Base-by-base conservation (phyloP, 306 rosid species). In the Ammopiptanthus mongolicus region DNA sequence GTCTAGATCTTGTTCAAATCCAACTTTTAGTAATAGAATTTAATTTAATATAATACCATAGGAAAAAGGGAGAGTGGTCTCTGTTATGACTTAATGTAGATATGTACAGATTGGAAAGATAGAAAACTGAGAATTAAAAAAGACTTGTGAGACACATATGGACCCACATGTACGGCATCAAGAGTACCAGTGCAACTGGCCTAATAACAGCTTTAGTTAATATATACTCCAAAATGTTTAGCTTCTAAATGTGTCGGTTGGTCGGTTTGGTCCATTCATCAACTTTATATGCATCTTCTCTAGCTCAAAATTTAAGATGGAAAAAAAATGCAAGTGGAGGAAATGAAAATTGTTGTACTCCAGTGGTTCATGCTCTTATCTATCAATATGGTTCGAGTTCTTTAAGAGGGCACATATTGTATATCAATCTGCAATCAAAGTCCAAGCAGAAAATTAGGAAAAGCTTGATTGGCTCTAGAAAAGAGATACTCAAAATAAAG, bases 101-200 rank as follows among this genome's bases (percentile, higher is more conserved):
- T n/a, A n/a, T n/a, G n/a, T n/a, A n/a, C n/a, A n/a, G n/a, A n/a
- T n/a, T n/a, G n/a, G 29, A 15, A 34, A 37, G 44, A 13, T 51
- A 31, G 3, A 36, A 14, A 50, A 21, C 19, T 17, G 10, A 42
- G 8, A 51, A 8, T 12, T 1, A 23, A 36, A 37, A 6, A 6
- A 22, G 9, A 5, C 1, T 7, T 2, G 6, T 41, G 37, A 10
- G 36, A 76, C 29, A 64, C 79, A 46, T 10, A 34, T 14, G 79
- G 75, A 56, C 46, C 83, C 75, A 64, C 69, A 21, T 64, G 75
- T 73, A 73, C 74, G 62, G 69, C 69, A 19, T 18, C 28, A 47
- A 55, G 75, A 72, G 15, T 79, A 19, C 25, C 79, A 46, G 7
- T 71, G 62, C 69, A 44, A n/a, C 42, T 64, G 60, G 60, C 66